A percentile compares a stretch with the other conserved stretches of the same genome.
These are phyloP conservation scores for Phytophthora fragariae DNA, from an alignment of 352 stramenopile genomes.

Conservation along the genomic window DNA sequence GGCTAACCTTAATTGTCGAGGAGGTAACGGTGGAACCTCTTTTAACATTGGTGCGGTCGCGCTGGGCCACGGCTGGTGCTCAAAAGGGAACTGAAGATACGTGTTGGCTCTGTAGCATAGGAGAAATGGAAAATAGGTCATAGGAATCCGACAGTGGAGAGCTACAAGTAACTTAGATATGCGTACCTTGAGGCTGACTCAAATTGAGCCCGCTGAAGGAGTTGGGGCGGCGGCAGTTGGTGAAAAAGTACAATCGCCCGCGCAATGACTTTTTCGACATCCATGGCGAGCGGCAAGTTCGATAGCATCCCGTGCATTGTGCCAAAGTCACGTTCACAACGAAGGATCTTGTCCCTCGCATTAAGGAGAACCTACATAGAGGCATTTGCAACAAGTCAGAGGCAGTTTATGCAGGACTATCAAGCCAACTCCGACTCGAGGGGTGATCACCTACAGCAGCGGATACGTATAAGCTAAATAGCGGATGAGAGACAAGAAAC, in stretches of 20 bases:
- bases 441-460: constrained; percentile 60
- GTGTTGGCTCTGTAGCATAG: constrained; percentile 23
- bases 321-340: constrained; percentile 81
- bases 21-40: constrained; percentile 34
- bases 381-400: neutral
- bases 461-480: constrained; percentile 93
- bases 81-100: constrained; percentile 52
- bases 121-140: constrained; percentile 5
- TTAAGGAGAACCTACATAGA: constrained; percentile 57
- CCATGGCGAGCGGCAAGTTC: constrained; percentile 80
- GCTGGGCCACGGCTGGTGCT: constrained; percentile 47
- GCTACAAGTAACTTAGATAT: neutral
- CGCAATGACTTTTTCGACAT: constrained; percentile 69
- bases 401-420: neutral
- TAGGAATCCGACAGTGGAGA: neutral
- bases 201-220: constrained; percentile 39
- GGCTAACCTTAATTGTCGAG: constrained; percentile 33
- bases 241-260: constrained; percentile 67
- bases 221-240: constrained; percentile 50
- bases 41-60: constrained; percentile 34
- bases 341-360: constrained; percentile 60
- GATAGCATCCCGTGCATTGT: constrained; percentile 77
- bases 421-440: neutral
- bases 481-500: constrained; percentile 92
- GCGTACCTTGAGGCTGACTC: constrained; percentile 32